A percentile compares a stretch with the other conserved stretches of the same genome.
Evolutionary conservation across 2,329 filamentous ascomycete species (phyloP).

Genomic region (Penicillium janthinellum): DNA sequence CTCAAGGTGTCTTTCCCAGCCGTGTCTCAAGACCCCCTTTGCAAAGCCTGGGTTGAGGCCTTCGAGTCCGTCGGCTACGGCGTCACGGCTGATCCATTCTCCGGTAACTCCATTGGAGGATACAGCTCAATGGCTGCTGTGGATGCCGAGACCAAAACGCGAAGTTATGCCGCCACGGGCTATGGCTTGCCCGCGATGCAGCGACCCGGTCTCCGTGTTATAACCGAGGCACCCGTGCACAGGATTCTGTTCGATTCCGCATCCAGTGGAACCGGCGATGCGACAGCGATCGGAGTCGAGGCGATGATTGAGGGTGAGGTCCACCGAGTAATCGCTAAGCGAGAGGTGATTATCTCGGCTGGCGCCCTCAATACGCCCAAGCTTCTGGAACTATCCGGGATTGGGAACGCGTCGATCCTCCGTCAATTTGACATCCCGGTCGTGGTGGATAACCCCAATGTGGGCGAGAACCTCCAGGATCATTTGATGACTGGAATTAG

Average conservation of each 20-base stretch:
- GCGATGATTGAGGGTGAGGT: slow-evolving; percentile 28
- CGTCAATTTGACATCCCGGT: slow-evolving; percentile 45
- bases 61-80: slow-evolving; percentile 8
- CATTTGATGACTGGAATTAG: slow-evolving; percentile 36
- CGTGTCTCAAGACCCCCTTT: not conserved
- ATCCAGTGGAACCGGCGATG: not conserved
- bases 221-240: not conserved
- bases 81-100: slow-evolving; percentile 14
- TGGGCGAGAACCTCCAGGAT: slow-evolving; percentile 57
- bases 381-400: slow-evolving; percentile 62
- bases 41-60: slow-evolving; percentile 17
- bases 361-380: slow-evolving; percentile 61
- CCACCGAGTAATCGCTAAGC: slow-evolving; percentile 32
- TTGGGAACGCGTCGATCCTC: slow-evolving; percentile 54
- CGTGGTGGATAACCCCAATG: slow-evolving; percentile 48
- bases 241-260: not conserved
- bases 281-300: not conserved
- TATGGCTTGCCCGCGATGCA: slow-evolving; percentile 4
- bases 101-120: slow-evolving; percentile 27
- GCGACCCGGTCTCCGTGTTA: not conserved
- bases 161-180: slow-evolving; percentile 5
- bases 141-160: slow-evolving; percentile 25
- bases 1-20: slow-evolving; percentile 10
- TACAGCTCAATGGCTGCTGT: slow-evolving; percentile 36
- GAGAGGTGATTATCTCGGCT: slow-evolving; percentile 62